Base-by-base conservation (phyloP, 768 basidiomycete species). In the Russula emetica region DNA sequence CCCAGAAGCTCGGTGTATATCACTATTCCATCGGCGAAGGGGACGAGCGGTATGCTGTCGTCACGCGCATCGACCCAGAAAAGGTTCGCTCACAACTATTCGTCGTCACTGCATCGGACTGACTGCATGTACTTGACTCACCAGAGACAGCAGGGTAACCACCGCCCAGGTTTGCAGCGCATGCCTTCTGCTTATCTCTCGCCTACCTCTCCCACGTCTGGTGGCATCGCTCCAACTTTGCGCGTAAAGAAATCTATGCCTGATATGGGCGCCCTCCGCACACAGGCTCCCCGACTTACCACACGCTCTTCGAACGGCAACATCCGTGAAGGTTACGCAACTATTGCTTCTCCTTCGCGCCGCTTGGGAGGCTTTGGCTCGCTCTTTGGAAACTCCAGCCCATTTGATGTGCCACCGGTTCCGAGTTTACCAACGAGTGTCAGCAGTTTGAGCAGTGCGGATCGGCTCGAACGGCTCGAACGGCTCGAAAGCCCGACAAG, bases 241-340 rank as follows among this genome's bases (percentile, higher is more conserved):
- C 87, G 95, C 47, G 85, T 88, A 75, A 98, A 98, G 81, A 97
- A 97, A 77, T 96, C 94, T 26, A 98, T 98, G 97, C 97, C 97
- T 3, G 94, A 98, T 75, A 86, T 98, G 85, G 92, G 92, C 77
- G 88, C 88, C 18, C 76, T 93, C 67, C 91, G 92, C 65, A 80
- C 86, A 20, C 85, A 87, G 70, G 86, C 87, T 1, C 91, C 90
- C 38, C 87, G 91, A 57, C 82, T 94, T 53, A 84, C 78, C 62
- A 87, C 88, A 18, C 88, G 91, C 64, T 81, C 90, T 20, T 94
- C 91, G 53, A 94, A 92, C 73, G 90, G 91, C 61, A 94, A 94
- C 72, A 92, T 94, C 62, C 86, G 92, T 57, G 82, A 83, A 64
- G 90, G 90, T 32, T 94, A 90, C 75, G 90, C 90, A 20, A 93